Conservation (phyloP, 345 rosid genomes). For the Arabis hirsuta region DNA sequence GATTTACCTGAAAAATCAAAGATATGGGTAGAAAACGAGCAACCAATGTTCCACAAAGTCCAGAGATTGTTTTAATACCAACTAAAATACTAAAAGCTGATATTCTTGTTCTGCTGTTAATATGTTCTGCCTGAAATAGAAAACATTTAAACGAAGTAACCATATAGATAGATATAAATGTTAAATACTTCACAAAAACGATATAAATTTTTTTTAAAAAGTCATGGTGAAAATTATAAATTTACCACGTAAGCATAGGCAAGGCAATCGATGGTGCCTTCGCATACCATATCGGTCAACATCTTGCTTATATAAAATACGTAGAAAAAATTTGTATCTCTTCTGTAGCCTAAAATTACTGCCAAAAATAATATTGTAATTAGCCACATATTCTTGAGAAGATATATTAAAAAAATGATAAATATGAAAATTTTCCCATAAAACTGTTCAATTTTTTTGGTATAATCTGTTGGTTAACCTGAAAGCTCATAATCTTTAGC, state of each 20-base stretch:
- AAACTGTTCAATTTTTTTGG: too few species aligned
- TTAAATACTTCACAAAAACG: not conserved
- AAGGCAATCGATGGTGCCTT: conserved; percentile 67
- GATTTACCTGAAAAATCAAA: conserved; percentile 63
- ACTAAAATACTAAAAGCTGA: conserved; percentile 74
- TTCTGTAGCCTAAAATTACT: conserved; percentile 79
- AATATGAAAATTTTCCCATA: too few species aligned
- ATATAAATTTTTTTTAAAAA: too few species aligned
- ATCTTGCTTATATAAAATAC: conserved; percentile 63
- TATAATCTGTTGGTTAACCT: too few species aligned
- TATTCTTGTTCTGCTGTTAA: conserved; percentile 53
- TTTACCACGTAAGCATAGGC: conserved; percentile 88
- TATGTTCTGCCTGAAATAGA: conserved; percentile 64
- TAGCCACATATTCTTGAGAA: too few species aligned
- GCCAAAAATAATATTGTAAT: conserved; percentile 29
- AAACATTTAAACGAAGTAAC: not conserved
- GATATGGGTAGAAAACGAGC: conserved; percentile 74
- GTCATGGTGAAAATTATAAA: not conserved
- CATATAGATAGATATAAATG: not conserved
- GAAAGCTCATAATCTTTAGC: too few species aligned
- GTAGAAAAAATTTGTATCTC: conserved; percentile 66
- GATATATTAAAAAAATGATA: too few species aligned
- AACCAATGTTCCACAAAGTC: conserved; percentile 62
- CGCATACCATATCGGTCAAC: conserved; percentile 68
- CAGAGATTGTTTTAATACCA: conserved; percentile 58